Base-by-base conservation (phyloP, 2,329 filamentous ascomycete species). In the Coniochaeta sp. region DNA sequence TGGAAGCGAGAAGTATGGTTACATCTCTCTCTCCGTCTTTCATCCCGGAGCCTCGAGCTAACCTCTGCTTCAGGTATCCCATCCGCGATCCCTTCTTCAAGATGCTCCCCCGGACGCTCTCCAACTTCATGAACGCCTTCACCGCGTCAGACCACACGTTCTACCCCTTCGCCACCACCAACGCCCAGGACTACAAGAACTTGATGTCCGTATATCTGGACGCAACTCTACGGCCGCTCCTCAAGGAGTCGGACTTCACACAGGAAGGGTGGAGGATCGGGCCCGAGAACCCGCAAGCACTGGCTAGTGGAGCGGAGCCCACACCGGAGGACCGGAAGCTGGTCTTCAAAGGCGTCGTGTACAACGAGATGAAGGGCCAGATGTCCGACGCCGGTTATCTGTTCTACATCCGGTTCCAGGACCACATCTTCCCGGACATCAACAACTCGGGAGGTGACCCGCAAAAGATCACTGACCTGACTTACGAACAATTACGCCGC, bases 281-380 rank as follows among this genome's bases (percentile, higher is more conserved):
- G 0, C 94, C 94, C 0, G 91, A 96, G 70, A 94, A 97, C 65
- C 89, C 86, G 1, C 74, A 81, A 49, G 79, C 85, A 1, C 73
- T 75, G 27, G 68, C 57, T 57, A 73, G 52, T 57, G 71, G 56
- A 60, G 71, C 53, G 55, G 70, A 60, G 61, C 72, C 56, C 55
- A 76, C 67, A 55, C 74, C 66, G 62, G 77, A 83, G 52, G 80
- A 83, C 63, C 82, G 83, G 66, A 83, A 82, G 56, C 72, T 95
- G 35, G 89, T 96, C 1, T 97, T 97, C 77, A 97, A 97, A 72
- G 92, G 92, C 24, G 94, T 97, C 1, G 92, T 97, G 1, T 97
- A 97, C 73, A 99, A 99, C 63, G 94, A 99, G 73, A 99, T 99
- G 94, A 99, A 99, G 72, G 94, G 94, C 0, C 91, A 96, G 65